Conservation (phyloP, 2,329 filamentous ascomycete species). For the Venturia asperata region DNA sequence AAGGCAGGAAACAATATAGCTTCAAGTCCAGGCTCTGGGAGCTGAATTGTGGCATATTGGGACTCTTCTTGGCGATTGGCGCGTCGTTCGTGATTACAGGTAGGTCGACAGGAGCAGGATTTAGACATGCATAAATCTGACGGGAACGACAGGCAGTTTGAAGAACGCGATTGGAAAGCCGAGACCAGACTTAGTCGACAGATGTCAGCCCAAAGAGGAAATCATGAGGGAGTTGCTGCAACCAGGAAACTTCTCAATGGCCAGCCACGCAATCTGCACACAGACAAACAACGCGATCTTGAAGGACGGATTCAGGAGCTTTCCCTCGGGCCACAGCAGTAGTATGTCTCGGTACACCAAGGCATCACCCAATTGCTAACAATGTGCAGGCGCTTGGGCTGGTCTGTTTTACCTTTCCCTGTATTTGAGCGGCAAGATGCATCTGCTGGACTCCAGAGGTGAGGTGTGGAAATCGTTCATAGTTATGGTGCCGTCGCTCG, state of each 20-base stretch:
- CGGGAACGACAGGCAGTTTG: slow-evolving; percentile 33
- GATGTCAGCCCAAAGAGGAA: slow-evolving; percentile 40
- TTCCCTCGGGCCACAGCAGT: slow-evolving; percentile 51
- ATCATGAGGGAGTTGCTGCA: slow-evolving; percentile 27
- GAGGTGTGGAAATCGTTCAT: slow-evolving; percentile 54
- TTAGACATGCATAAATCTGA: neutral
- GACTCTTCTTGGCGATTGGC: slow-evolving; percentile 47
- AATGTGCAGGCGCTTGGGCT: slow-evolving; percentile 45
- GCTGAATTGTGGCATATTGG: slow-evolving; percentile 53
- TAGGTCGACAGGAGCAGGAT: neutral
- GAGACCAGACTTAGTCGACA: slow-evolving; percentile 51
- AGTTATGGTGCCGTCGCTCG: slow-evolving; percentile 47
- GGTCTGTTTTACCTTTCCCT: slow-evolving; percentile 54
- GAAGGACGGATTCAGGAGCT: slow-evolving; percentile 54
- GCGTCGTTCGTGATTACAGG: slow-evolving; percentile 50
- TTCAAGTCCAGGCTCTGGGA: slow-evolving; percentile 55
- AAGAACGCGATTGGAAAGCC: slow-evolving; percentile 56
- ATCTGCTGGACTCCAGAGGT: slow-evolving; percentile 52
- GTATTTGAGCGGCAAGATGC: slow-evolving; percentile 53
- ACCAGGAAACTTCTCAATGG: slow-evolving; percentile 35
- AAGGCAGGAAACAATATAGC: slow-evolving; percentile 38
- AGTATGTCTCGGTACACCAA: slow-evolving; percentile 32
- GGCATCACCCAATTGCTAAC: neutral
- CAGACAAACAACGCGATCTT: slow-evolving; percentile 44
- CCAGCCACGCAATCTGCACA: slow-evolving; percentile 45